Evolutionary conservation across 2,329 filamentous ascomycete genomes (phyloP), one percentile per base, ranked within the genome.

Genomic region (Aspergillus melleus): DNA sequence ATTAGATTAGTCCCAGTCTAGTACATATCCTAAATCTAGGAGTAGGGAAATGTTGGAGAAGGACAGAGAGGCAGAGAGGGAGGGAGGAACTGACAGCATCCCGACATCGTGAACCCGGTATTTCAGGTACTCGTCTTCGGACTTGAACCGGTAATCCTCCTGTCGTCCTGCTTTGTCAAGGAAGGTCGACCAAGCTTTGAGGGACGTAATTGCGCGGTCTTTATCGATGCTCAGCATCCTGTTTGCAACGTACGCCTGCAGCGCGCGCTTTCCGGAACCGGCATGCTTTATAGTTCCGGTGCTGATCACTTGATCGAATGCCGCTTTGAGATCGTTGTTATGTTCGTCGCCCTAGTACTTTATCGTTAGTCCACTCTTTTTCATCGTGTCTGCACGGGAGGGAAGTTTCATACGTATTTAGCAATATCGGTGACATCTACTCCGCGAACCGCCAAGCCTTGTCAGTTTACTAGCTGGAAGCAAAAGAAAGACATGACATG

Each of bases 171-270:
- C 46, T 11, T 32, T 36, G 14, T 36, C 20, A 8, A 32, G 36
- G 42, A 30, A 30, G 39, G 50, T 55, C 22, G 61, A 64, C 72
- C 75, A 67, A 54, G 63, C 49, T 50, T 68, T 74, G 66, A 64
- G 71, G 6, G 66, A 65, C 32, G 55, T 68, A 12, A 61, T 54
- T 6, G 63, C 74, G 50, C 61, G 64, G 22, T 58, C 61, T 3
- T 53, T 44, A 44, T 74, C 68, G 14, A 74, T 63, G 6, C 62
- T 63, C 57, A 73, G 57, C 71, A 74, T 74, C 51, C 72, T 66
- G 6, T 60, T 57, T 9, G 66, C 20, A 22, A 66, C 65, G 11
- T 61, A 46, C 8, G 64, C 62, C 51, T 63, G 53, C 9, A 72
- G 68, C n/a, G 61, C 12, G 30, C 59, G 66, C 64, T 55, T 69